Evolutionary conservation across 1,139 yeast species (phyloP).

Genomic region (Geotrichum aggregatum): DNA sequence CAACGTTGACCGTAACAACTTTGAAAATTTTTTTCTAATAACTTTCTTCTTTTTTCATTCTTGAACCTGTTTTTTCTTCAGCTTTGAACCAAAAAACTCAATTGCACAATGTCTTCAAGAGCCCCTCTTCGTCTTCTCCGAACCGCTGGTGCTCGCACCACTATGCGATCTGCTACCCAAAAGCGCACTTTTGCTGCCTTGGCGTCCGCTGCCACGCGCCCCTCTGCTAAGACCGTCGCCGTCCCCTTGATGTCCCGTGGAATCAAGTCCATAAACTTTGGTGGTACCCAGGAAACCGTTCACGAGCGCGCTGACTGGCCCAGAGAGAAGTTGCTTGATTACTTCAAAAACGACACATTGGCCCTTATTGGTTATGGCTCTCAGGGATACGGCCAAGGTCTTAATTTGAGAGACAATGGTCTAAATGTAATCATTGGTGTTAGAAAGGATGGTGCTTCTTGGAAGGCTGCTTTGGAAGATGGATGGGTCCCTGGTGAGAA

Average conservation of each 20-base stretch:
- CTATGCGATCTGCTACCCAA: slow-evolving; percentile 31
- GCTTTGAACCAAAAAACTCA: not conserved
- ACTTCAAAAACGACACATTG: slow-evolving; percentile 95
- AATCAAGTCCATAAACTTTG: slow-evolving; percentile 92
- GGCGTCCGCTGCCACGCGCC: slow-evolving; percentile 25
- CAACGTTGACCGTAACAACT: not conserved
- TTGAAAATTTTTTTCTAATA: not conserved
- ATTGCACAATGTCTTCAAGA: slow-evolving; percentile 31
- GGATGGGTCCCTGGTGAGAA: slow-evolving; percentile 99
- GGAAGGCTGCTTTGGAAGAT: slow-evolving; percentile 99
- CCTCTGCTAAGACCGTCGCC: slow-evolving; percentile 22
- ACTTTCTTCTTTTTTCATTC: not conserved
- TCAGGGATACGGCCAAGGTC: slow-evolving; percentile 99
- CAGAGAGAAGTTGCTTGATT: slow-evolving; percentile 87
- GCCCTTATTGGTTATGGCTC: slow-evolving; percentile 99
- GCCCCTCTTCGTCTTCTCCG: slow-evolving; percentile 33
- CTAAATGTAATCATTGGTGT: slow-evolving; percentile 96
- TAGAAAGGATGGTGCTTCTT: slow-evolving; percentile 96
- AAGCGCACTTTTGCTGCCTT: slow-evolving; percentile 28
- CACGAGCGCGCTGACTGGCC: slow-evolving; percentile 99
- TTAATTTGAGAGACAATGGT: slow-evolving; percentile 98
- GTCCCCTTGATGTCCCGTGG: slow-evolving; percentile 55
- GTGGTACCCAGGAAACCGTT: slow-evolving; percentile 90
- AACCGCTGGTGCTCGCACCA: slow-evolving; percentile 33
- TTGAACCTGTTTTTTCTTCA: not conserved